Base-by-base conservation (phyloP, 352 stramenopile genomes). In the Phytophthora pinifolia region DNA sequence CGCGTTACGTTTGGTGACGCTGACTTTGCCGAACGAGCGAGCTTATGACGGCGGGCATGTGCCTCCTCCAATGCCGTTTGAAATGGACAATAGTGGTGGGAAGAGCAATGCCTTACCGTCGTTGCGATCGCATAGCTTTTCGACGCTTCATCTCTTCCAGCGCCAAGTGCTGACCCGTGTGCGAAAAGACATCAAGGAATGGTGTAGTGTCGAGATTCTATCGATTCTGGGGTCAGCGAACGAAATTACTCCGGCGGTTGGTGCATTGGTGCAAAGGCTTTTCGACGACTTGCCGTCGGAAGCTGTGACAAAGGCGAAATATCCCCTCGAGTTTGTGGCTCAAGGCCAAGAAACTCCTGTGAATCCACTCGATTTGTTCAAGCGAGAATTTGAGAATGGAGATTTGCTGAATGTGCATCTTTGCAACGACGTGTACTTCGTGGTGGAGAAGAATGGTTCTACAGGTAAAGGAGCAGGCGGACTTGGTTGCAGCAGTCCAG, bases 171-270 rank as follows among this genome's bases (percentile, higher is more conserved):
- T 96, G 9, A 84, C 76, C 36, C 72, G 65, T 9, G 64, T 89
- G 36, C 69, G 82, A 18, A 77, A 78, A 41, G 74, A 86, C 15
- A 87, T 96, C 31, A 91, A 90, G 46, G 86, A 96, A 37, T 93
- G 85, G 78, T 89, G 78, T 37, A 91, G 82, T 29, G 59, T 89
- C 1, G 79, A 96, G 41, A 89, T 96, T 42, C 50, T 96, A 27
- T 71, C 70, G 6, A 93, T 96, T 54, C 60, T 96, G 35, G 76
- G 76, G 46, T 74, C 72, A 15, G 67, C 79, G 8, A 74, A 89
- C 32, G 60, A 70, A 34, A 79, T 92, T 13, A 92, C 86, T 8
- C 79, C 83, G 14, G 59, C 75, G 2, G 84, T 92, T 43, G 79
- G 70, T 5, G 47, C 65, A 10, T 55, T 96, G 14, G 79, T 93